Percentiles rank a stretch among this genome's conserved stretches.
These are phyloP conservation scores for Hypericum perforatum DNA, from an alignment of 345 rosid species.

Conservation along the genomic window DNA sequence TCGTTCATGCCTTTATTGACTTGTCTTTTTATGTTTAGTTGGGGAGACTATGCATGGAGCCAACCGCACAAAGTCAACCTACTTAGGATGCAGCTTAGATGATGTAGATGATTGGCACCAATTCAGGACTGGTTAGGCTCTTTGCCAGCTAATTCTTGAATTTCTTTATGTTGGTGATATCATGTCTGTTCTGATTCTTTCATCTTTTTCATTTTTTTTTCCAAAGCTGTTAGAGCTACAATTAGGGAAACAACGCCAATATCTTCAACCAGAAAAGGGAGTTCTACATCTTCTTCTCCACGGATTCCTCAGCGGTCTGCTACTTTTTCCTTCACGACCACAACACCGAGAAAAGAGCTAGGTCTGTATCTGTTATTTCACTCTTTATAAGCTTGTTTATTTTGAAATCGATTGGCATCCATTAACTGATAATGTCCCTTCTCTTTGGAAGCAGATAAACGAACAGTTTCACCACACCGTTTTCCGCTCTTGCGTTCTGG, in stretches of 20 bases:
- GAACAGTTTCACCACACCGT: constrained; percentile 40
- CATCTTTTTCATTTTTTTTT: constrained; percentile 13
- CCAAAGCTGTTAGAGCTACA: constrained; percentile 65
- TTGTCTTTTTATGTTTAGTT: constrained; percentile 29
- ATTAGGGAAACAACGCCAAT: constrained; percentile 42
- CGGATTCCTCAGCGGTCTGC: constrained; percentile 21
- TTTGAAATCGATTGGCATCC: too few relatives aligned
- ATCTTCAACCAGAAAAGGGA: constrained; percentile 25
- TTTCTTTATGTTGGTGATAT: neutral
- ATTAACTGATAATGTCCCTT: neutral
- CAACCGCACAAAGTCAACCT: constrained; percentile 42
- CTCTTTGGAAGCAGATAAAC: constrained; percentile 28
- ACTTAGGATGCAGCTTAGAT: constrained; percentile 50
- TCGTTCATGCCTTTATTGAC: constrained; percentile 3
- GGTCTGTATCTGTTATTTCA: constrained; percentile 16
- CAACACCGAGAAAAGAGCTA: constrained; percentile 21
- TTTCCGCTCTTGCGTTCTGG: constrained; percentile 36
- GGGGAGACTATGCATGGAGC: constrained; percentile 67
- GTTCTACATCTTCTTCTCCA: constrained; percentile 21
- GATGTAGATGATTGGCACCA: constrained; percentile 71
- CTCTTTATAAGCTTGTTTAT: too few relatives aligned
- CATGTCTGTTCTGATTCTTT: constrained; percentile 4
- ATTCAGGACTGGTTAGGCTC: constrained; percentile 46
- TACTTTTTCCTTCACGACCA: constrained; percentile 27
- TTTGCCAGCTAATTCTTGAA: constrained; percentile 3